Evolutionary conservation across 2,329 filamentous ascomycete species (phyloP).

Genomic region (Diplodia mutila): DNA sequence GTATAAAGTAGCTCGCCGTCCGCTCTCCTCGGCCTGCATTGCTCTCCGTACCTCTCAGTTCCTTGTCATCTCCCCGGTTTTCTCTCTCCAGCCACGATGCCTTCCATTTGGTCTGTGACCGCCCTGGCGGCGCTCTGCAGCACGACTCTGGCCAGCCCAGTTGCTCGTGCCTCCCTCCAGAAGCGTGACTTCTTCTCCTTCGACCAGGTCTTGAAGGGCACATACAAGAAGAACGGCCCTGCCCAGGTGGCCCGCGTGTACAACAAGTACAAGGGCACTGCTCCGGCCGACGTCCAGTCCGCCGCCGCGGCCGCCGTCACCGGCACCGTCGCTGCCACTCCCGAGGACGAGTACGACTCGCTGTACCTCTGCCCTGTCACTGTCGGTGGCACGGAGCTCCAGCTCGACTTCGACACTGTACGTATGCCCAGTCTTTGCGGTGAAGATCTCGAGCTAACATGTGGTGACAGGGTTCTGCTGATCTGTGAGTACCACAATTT

Average conservation of each 20-base stretch:
- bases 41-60: slow-evolving; percentile 26
- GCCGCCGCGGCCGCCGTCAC: slow-evolving; percentile 41
- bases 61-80: slow-evolving; percentile 27
- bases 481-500: slow-evolving; percentile 48
- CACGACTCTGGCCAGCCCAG: slow-evolving; percentile 36
- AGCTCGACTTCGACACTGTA: slow-evolving; percentile 73
- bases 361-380: slow-evolving; percentile 59
- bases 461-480: slow-evolving; percentile 52
- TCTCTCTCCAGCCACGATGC: slow-evolving; percentile 33
- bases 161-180: slow-evolving; percentile 36
- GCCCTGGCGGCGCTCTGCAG: slow-evolving; percentile 38
- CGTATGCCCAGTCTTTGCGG: slow-evolving; percentile 32
- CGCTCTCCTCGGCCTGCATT: slow-evolving; percentile 3
- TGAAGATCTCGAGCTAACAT: slow-evolving; percentile 19
- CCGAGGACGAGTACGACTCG: slow-evolving; percentile 45
- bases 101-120: slow-evolving; percentile 38
- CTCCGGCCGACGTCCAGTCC: slow-evolving; percentile 37
- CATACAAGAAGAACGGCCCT: slow-evolving; percentile 45
- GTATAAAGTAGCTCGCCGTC: slow-evolving; percentile 1
- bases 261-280: slow-evolving; percentile 42
- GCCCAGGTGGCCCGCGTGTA: slow-evolving; percentile 45
- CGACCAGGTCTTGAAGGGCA: slow-evolving; percentile 37
- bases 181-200: slow-evolving; percentile 41
- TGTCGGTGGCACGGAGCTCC: slow-evolving; percentile 65
- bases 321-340: slow-evolving; percentile 47